Evolutionary conservation across 441 rosid species (phyloP), one percentile per base, ranked within the genome.

Genomic region (Lepidium campestre): DNA sequence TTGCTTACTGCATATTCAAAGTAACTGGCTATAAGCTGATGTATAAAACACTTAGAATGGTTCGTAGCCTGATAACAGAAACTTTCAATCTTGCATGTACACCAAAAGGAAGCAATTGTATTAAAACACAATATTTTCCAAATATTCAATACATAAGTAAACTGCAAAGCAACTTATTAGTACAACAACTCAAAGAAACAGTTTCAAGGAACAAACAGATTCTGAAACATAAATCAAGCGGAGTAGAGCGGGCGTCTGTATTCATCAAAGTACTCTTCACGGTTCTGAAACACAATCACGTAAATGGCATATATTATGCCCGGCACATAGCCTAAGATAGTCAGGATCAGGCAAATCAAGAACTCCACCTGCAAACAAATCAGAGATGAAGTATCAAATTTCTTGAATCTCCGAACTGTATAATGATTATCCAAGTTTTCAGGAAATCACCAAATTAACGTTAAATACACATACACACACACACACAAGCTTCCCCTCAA

Each of bases 351-450:
- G 44, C 62, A 58, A 0, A 68, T 48, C 15, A 71, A 58, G 65
- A 67, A 67, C 77, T 73, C 77, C 32, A 59, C 57, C 77, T 73
- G 22, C 62, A 60, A 22, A 14, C 5, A n/a, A 11, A 42, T 1
- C 55, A 42, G 12, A 47, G 32, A 25, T 37, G 5, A 57, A 12
- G 12, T 6, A 1, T 37, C n/a, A 44, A 23, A 22, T 56, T 35
- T 19, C 11, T 55, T 29, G 39, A 52, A 8, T 54, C 41, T 25
- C 27, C 11, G 2, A 10, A 5, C 3, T 18, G 13, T 10, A 17
- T 7, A 4, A 10, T 15, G n/a, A 53, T 18, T 35, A 50, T 50
- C 11, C 36, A 50, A 48, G 17, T 17, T 55, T 35, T 6, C 10
- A 32, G 14, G 27, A 54, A 52, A 32, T 7, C 60, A 56, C 44